Base-by-base conservation (phyloP, 1,284 basidiomycete genomes). In the Sparassis latifolia region DNA sequence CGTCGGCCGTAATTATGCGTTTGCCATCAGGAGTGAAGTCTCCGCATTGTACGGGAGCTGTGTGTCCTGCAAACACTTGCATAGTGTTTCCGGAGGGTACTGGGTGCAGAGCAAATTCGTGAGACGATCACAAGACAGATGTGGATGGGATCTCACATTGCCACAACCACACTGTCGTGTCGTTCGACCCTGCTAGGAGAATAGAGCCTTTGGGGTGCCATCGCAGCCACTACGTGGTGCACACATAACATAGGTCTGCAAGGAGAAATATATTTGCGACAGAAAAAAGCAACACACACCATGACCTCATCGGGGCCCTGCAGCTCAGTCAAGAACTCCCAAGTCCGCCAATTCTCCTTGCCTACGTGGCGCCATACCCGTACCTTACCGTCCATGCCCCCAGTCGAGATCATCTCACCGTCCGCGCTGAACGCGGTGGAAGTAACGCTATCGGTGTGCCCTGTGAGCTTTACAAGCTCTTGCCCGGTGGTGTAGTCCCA, bases 121-220 rank as follows among this genome's bases (percentile, higher is more conserved):
- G 35, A 9, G 37, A 41, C 31, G 6, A 33, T 7, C n/a, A 20
- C 20, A 20, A 20, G 30, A 9, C 35, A 7, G n/a, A n/a, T 38
- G 35, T 29, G 32, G 10, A 44, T 41, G 43, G 3, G 0, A 33
- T 64, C 80, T 58, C 67, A 95, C 94, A 71, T 72, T 97, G 91
- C 95, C 95, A 99, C 62, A 99, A 75, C 96, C 96, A 99, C n/a
- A 96, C 84, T 3, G 90, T 97, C 3, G 89, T 82, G 68, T 99
- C 96, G 57, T 96, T 92, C 20, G 91, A 89, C 37, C 96, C 96
- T 0, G 92, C 94, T 2, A 96, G 79, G 0, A 99, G 77, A 2
- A 97, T 89, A 44, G 75, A 74, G 10, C 95, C 97, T 66, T 87
- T 94, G 0, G 97, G 96, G 72, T 99, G 97, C 96, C 96, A 99